Evolutionary conservation across 192 early-diverging fungal genomes (phyloP), one percentile per base, ranked within the genome.

Genomic region (Backusella circina): DNA sequence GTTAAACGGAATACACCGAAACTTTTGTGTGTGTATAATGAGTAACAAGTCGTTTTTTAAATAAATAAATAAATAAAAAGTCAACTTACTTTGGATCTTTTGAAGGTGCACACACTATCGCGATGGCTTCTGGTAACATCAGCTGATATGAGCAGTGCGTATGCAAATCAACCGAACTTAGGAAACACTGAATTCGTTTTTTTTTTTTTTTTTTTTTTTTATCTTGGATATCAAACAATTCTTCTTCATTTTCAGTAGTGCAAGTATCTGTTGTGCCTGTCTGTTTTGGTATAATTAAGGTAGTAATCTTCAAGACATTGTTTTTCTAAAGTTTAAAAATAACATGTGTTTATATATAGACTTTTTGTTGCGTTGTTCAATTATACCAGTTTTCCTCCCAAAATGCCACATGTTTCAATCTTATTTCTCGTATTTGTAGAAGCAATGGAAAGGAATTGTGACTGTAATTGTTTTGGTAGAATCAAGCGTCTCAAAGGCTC

Each of bases 111-210:
- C 93, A 91, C 6, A 97, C 96, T 77, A 97, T 96, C 15, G 96
- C 95, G 69, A 97, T 93, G 26, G 96, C 96, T 75, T 97, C 96
- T 15, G 94, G 94, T 7, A 96, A 84, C 88, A 95, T 93, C 39
- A 94, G 75, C 82, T 97, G 96, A 79, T 96, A 96, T 1, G 94
- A 92, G 73, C 88, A 95, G 71, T 97, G 96, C 5, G 95, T 97
- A 82, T 97, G 96, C 66, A 97, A 77, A 77, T 97, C 96, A 10
- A 97, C 89, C 3, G 95, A 96, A 76, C 91, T 93, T 91, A 97
- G 90, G 76, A 97, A 97, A 76, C 96, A 96, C 85, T 88, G n/a
- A n/a, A 77, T 8, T 39, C 32, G n/a, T n/a, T n/a, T n/a, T n/a
- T n/a, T n/a, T n/a, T n/a, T n/a, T n/a, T n/a, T n/a, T n/a, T n/a